Evolutionary conservation across 2,329 filamentous ascomycete species (phyloP).

Genomic region (Aspergillus eucalypticola): DNA sequence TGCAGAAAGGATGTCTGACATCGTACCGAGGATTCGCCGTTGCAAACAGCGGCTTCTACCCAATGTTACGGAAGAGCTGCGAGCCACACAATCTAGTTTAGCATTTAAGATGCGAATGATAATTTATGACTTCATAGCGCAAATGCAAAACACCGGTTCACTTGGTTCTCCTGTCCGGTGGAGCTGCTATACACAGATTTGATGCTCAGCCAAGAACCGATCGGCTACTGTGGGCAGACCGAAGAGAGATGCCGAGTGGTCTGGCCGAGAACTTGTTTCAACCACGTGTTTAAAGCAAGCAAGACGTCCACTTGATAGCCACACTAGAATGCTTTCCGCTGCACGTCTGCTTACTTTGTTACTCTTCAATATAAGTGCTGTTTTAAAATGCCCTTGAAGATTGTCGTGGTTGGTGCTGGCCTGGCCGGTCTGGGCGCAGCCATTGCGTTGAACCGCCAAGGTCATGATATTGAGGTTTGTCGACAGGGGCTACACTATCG

Average conservation of each 20-base stretch:
- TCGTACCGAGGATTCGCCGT: too few species aligned
- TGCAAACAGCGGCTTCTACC: too few species aligned
- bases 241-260: background rate
- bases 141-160: background rate
- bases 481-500: too few species aligned
- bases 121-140: background rate
- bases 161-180: background rate
- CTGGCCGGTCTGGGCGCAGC: constrained; percentile 13
- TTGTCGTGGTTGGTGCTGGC: constrained; percentile 14
- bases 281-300: background rate
- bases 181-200: background rate
- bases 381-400: constrained; percentile 7
- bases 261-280: background rate
- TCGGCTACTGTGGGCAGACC: background rate
- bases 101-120: background rate
- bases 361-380: background rate
- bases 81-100: too few species aligned
- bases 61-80: too few species aligned
- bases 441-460: constrained; percentile 8
- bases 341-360: background rate
- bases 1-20: too few species aligned
- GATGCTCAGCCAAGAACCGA: background rate
- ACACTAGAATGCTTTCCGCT: too few species aligned
- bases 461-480: constrained; percentile 28
- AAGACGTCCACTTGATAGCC: background rate